Evolutionary conservation across 352 stramenopile genomes (phyloP).

Genomic region (Phytophthora aleatoria): DNA sequence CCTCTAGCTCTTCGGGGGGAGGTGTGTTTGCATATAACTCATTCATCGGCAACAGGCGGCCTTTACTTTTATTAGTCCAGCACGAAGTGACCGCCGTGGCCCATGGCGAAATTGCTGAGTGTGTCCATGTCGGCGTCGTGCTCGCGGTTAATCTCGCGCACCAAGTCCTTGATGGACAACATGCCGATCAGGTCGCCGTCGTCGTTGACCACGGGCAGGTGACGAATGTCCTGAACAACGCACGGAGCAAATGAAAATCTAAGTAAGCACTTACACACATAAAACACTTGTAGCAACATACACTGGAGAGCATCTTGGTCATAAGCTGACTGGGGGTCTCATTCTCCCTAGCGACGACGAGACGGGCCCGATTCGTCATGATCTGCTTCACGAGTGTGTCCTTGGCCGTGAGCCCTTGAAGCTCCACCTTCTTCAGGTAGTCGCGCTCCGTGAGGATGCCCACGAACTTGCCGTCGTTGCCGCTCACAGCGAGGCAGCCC

Average conservation of each 20-base stretch:
- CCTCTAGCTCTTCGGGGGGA: neutral
- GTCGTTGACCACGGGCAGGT: slow-evolving; percentile 94
- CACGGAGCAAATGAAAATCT: neutral
- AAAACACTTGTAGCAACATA: slow-evolving; percentile 29
- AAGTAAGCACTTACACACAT: neutral
- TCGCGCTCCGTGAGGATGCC: slow-evolving; percentile 94
- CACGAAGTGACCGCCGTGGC: slow-evolving; percentile 82
- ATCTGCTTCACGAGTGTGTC: slow-evolving; percentile 92
- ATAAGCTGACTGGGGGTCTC: slow-evolving; percentile 93
- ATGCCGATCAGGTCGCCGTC: slow-evolving; percentile 91
- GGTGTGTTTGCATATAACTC: slow-evolving; percentile 7
- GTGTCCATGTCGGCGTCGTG: slow-evolving; percentile 83
- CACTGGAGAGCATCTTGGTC: slow-evolving; percentile 95
- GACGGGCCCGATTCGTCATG: slow-evolving; percentile 91
- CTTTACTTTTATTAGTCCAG: slow-evolving; percentile 50
- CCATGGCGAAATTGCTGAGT: slow-evolving; percentile 77
- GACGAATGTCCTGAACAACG: slow-evolving; percentile 85
- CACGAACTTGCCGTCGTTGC: slow-evolving; percentile 88
- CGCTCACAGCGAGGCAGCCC: slow-evolving; percentile 90
- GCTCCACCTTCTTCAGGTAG: slow-evolving; percentile 96
- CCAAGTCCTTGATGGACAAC: slow-evolving; percentile 95
- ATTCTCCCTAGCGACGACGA: slow-evolving; percentile 86
- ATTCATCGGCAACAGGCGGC: slow-evolving; percentile 1
- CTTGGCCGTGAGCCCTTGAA: slow-evolving; percentile 90
- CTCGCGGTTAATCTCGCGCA: slow-evolving; percentile 87